Conservation (phyloP, 2,329 filamentous ascomycete species). For the Hymenoscyphus infarciens region DNA sequence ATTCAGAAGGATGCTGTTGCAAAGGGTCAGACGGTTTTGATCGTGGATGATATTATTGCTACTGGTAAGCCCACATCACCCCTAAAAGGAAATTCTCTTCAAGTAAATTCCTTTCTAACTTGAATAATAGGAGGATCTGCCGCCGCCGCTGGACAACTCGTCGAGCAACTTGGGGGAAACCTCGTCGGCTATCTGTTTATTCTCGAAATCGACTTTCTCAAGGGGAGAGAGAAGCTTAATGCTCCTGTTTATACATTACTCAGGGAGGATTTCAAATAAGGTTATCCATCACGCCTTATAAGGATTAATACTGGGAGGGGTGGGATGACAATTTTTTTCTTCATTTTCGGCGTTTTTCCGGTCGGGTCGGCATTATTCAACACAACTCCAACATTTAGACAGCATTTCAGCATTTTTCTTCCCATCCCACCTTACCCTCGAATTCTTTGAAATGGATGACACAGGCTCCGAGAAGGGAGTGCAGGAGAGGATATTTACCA, state of each 20-base stretch:
- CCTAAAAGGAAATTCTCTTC: neutral
- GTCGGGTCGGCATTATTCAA: conserved; percentile 1
- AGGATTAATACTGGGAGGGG: no score
- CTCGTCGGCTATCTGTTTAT: conserved; percentile 91
- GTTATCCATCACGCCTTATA: neutral
- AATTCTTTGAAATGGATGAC: neutral
- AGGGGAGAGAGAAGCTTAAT: conserved; percentile 85
- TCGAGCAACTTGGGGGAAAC: conserved; percentile 80
- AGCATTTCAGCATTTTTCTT: neutral
- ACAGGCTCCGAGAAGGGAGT: neutral
- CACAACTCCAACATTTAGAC: neutral
- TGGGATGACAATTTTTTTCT: neutral
- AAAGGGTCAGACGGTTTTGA: conserved; percentile 80
- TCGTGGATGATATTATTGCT: conserved; percentile 98
- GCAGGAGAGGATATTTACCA: neutral
- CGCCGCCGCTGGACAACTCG: conserved; percentile 79
- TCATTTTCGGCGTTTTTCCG: neutral
- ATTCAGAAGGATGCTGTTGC: conserved; percentile 86
- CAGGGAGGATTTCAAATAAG: conserved; percentile 32
- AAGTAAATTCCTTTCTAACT: conserved; percentile 10
- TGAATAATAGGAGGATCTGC: conserved; percentile 76
- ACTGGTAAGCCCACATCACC: conserved; percentile 67
- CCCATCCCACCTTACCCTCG: neutral
- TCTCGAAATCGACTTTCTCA: conserved; percentile 89
- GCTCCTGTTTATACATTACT: conserved; percentile 82